These are phyloP conservation scores for Aspergillus taichungensis DNA, from an alignment of 495 filamentous ascomycete species.

Conservation along the genomic window DNA sequence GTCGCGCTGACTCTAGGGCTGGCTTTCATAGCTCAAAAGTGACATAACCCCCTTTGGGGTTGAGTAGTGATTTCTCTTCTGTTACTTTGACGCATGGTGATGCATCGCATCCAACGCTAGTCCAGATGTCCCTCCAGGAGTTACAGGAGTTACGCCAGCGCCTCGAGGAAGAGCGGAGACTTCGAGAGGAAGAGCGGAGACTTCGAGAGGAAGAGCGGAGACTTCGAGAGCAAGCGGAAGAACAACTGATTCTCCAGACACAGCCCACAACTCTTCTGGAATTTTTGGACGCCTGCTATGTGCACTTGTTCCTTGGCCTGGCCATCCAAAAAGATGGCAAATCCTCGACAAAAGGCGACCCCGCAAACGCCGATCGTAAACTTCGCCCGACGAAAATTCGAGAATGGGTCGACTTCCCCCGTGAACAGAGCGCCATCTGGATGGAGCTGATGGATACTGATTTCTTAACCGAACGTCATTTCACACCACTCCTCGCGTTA, in stretches of 20 bases:
- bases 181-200: slow-evolving; percentile 1
- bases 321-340: not conserved
- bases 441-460: slow-evolving; percentile 1
- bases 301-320: slow-evolving; percentile 3
- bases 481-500: slow-evolving; percentile 1
- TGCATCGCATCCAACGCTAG: too few relatives aligned
- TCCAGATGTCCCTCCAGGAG: slow-evolving; percentile 1
- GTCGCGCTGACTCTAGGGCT: too few relatives aligned
- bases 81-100: too few relatives aligned
- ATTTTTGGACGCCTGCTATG: slow-evolving; percentile 7
- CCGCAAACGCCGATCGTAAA: slow-evolving; percentile 7
- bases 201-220: not conserved
- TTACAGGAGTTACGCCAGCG: slow-evolving; percentile 1
- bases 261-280: slow-evolving; percentile 7
- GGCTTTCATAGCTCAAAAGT: too few relatives aligned
- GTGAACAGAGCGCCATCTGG: slow-evolving; percentile 5
- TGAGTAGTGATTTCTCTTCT: too few relatives aligned
- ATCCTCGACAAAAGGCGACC: slow-evolving; percentile 8
- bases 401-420: slow-evolving; percentile 7
- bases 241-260: not conserved
- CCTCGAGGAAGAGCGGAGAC: slow-evolving; percentile 1
- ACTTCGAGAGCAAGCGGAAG: slow-evolving; percentile 1
- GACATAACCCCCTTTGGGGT: too few relatives aligned
- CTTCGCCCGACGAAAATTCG: slow-evolving; percentile 2
- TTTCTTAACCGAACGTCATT: slow-evolving; percentile 7